phyloP scores from a whole-genome alignment of 2,329 filamentous ascomycete genomes.

The Exophiala mesophila region DNA sequence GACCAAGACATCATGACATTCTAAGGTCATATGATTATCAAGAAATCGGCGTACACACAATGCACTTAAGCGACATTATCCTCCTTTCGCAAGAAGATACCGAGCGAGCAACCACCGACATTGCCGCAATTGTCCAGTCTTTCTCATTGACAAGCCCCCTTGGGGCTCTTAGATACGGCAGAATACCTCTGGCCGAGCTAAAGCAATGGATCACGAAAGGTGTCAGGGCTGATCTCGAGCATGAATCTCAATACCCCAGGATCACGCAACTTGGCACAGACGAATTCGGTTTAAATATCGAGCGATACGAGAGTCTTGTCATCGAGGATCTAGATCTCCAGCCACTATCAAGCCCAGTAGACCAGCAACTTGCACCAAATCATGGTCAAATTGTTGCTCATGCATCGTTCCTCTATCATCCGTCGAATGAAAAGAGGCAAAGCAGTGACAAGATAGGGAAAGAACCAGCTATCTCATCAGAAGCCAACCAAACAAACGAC shows the following conservation, averaged over 20 bases:
- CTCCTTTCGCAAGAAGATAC: background rate
- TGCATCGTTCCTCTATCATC: constrained; percentile 13
- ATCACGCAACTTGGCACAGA: constrained; percentile 5
- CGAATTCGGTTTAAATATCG: constrained; percentile 1
- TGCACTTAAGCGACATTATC: background rate
- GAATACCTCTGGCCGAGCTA: constrained; percentile 4
- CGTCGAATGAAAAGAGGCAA: background rate
- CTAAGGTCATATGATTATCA: no score
- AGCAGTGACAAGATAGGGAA: background rate
- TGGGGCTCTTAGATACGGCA: constrained; percentile 7
- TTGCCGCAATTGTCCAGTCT: constrained; percentile 8
- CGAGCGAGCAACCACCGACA: background rate
- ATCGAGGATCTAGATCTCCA: constrained; percentile 11
- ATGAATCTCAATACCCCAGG: constrained; percentile 5
- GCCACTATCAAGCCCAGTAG: background rate
- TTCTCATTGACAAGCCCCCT: constrained; percentile 5
- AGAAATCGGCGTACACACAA: no score
- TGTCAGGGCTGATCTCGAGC: background rate
- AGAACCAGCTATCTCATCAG: background rate
- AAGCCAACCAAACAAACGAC: background rate
- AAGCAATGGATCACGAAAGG: constrained; percentile 8
- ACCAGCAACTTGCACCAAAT: background rate
- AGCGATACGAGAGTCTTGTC: constrained; percentile 7
- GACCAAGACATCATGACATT: no score
- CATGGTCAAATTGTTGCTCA: constrained; percentile 7